A percentile compares a stretch with the other conserved stretches of the same genome.
These are phyloP conservation scores for Scheffersomyces spartinae DNA, from an alignment of 805 yeast genomes.

Conservation along the genomic window DNA sequence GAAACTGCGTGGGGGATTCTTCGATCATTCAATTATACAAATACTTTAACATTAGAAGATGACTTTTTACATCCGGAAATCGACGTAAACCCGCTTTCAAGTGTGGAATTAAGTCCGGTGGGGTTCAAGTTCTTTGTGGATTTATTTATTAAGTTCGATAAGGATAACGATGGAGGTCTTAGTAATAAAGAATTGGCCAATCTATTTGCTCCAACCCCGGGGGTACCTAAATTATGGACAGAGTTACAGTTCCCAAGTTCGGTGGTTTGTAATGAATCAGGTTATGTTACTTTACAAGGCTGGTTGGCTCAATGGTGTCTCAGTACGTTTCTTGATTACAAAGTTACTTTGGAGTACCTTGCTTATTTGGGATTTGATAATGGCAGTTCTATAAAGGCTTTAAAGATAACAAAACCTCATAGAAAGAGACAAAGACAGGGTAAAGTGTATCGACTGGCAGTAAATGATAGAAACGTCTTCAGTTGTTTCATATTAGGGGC, in stretches of 20 bases:
- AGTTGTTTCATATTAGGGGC: constrained; percentile 85
- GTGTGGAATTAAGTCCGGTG: constrained; percentile 84
- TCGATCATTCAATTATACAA: constrained; percentile 81
- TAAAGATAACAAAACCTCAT: constrained; percentile 21
- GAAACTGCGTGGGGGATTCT: constrained; percentile 96
- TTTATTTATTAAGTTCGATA: constrained; percentile 75
- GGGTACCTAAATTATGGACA: constrained; percentile 79
- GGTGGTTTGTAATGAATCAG: constrained; percentile 83
- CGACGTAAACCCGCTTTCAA: constrained; percentile 61
- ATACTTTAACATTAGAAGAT: constrained; percentile 77
- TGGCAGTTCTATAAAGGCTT: constrained; percentile 17
- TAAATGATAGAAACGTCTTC: constrained; percentile 80
- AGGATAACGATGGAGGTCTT: constrained; percentile 94
- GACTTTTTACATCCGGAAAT: constrained; percentile 67
- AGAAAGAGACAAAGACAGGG: constrained; percentile 76
- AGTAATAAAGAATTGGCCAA: constrained; percentile 57
- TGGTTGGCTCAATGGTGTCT: constrained; percentile 99
- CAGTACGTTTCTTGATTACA: constrained; percentile 81
- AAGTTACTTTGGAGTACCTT: constrained; percentile 75
- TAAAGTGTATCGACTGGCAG: constrained; percentile 53
- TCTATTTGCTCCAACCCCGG: constrained; percentile 85
- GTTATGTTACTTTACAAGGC: constrained; percentile 87
- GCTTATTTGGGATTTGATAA: constrained; percentile 84
- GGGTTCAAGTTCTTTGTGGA: constrained; percentile 92
- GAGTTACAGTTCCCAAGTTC: constrained; percentile 78